Percentiles rank a stretch among this genome's conserved stretches.
phyloP scores from a whole-genome alignment of 352 stramenopile species.

The Globisporangium sylvaticum region DNA sequence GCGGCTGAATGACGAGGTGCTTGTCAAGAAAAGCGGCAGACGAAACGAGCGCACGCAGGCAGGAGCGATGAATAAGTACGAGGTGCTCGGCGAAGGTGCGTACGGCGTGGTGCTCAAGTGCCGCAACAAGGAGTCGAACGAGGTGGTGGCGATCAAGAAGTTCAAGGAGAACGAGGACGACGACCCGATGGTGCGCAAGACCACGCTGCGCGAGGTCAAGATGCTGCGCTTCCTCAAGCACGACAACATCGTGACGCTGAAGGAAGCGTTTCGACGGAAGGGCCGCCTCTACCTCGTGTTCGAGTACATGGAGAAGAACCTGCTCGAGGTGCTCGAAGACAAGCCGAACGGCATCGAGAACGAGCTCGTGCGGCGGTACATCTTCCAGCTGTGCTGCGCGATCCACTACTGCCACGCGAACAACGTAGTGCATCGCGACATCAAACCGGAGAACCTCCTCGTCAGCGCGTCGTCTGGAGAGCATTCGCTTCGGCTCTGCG shows the following conservation, averaged over 20 bases:
- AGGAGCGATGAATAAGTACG: conserved; percentile 92
- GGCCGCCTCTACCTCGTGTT: conserved; percentile 96
- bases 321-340: conserved; percentile 94
- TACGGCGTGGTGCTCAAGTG: conserved; percentile 94
- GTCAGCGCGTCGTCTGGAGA: conserved; percentile 93
- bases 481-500: conserved; percentile 97
- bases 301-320: conserved; percentile 97
- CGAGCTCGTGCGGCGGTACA: conserved; percentile 96
- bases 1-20: conserved; percentile 4
- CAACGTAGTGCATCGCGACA: conserved; percentile 98
- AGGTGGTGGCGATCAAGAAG: conserved; percentile 99
- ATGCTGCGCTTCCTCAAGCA: conserved; percentile 98
- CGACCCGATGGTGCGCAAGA: conserved; percentile 92
- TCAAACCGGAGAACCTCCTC: conserved; percentile 99
- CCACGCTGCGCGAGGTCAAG: conserved; percentile 94
- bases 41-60: neutral
- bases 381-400: conserved; percentile 97
- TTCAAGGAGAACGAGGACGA: conserved; percentile 93
- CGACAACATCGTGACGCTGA: conserved; percentile 97
- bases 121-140: conserved; percentile 93
- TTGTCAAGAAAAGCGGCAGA: neutral
- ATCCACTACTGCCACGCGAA: conserved; percentile 97
- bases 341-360: conserved; percentile 83
- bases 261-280: conserved; percentile 98
- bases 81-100: conserved; percentile 91